A percentile compares a stretch with the other conserved stretches of the same genome.
These are phyloP conservation scores for Oxyria digyna DNA, from an alignment of 148 eudicot species.

Conservation along the genomic window DNA sequence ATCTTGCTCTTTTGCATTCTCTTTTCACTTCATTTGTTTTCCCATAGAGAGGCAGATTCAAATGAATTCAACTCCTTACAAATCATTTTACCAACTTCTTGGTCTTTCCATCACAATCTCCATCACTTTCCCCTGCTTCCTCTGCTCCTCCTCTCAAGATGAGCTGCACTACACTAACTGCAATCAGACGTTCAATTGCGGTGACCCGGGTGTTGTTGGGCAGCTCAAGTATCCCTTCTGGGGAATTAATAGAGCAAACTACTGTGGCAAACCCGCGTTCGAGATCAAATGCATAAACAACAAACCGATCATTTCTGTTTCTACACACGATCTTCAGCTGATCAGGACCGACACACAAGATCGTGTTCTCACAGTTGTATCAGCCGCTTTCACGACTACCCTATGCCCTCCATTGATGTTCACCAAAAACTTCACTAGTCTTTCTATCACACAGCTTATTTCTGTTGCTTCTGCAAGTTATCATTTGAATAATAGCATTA, in stretches of 20 bases:
- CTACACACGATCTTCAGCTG: neutral
- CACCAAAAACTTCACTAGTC: neutral
- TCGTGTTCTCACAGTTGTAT: neutral
- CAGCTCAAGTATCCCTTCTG: neutral
- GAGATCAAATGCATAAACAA: neutral
- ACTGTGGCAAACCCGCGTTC: neutral
- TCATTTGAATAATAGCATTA: neutral
- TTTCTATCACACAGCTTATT: neutral
- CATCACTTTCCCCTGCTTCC: neutral
- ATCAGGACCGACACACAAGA: neutral
- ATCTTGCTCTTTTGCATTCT: neutral
- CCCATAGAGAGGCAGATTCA: neutral
- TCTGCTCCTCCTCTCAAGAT: neutral
- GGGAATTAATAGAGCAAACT: neutral
- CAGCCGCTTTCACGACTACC: neutral
- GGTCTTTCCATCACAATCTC: neutral
- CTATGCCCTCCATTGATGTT: neutral
- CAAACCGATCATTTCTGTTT: neutral
- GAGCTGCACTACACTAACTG: neutral
- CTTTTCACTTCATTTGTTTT: neutral
- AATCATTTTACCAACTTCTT: neutral
- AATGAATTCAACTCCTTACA: neutral
- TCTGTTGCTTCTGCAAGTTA: neutral
- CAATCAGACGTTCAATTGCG: neutral
- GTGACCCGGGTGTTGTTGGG: neutral